phyloP scores from a whole-genome alignment of 305 asterid species.

The Rubia peregrina region DNA sequence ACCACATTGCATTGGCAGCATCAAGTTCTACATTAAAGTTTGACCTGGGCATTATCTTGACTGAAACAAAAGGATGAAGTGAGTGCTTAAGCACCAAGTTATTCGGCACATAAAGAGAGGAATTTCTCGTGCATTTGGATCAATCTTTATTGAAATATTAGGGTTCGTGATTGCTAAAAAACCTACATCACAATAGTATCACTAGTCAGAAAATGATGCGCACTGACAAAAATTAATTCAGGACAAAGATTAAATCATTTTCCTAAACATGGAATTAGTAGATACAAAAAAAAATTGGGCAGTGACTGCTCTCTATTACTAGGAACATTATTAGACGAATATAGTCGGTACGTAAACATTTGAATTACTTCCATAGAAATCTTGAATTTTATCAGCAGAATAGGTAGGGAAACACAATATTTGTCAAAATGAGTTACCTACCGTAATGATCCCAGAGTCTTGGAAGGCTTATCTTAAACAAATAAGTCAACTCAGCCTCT shows the following conservation, averaged over 20 bases:
- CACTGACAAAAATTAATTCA: slow-evolving; percentile 13
- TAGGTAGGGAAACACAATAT: too few species aligned
- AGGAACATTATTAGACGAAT: slow-evolving; percentile 10
- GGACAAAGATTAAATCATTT: background rate
- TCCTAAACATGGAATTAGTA: slow-evolving; percentile 79
- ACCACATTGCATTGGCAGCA: slow-evolving; percentile 89
- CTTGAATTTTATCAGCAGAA: too few species aligned
- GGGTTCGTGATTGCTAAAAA: too few species aligned
- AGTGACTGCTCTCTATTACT: slow-evolving; percentile 79
- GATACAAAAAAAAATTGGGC: slow-evolving; percentile 79
- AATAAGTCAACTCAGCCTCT: too few species aligned
- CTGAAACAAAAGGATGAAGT: slow-evolving; percentile 31
- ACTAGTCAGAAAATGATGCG: slow-evolving; percentile 8
- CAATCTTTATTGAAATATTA: too few species aligned
- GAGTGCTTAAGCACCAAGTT: too few species aligned
- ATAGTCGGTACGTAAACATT: slow-evolving; percentile 17
- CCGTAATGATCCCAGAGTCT: too few species aligned
- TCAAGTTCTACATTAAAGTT: slow-evolving; percentile 82
- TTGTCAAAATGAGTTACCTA: too few species aligned
- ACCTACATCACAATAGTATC: slow-evolving; percentile 9
- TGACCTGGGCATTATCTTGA: slow-evolving; percentile 79
- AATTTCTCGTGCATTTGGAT: too few species aligned
- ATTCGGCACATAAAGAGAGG: too few species aligned
- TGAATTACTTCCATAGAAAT: too few species aligned
- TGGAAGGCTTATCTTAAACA: too few species aligned